These are phyloP conservation scores for Boletus vermiculosoides DNA, from an alignment of 768 basidiomycete genomes.

Conservation along the genomic window DNA sequence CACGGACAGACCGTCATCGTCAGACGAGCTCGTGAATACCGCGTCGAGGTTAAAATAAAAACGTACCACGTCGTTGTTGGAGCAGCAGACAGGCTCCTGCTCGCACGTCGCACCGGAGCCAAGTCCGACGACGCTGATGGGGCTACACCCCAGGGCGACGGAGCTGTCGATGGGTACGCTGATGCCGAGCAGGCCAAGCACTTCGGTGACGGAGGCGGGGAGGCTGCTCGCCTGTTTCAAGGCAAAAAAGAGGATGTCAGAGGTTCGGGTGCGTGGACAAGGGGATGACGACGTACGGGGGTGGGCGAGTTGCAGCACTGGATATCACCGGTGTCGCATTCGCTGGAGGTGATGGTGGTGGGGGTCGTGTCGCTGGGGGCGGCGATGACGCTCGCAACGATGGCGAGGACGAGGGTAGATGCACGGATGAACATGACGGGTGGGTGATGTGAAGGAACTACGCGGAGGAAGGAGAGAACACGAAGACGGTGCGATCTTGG, in stretches of 20 bases:
- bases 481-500: not conserved
- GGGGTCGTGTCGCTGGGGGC: not conserved
- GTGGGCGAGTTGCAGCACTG: conserved; percentile 8
- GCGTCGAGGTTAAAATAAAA: too few species aligned
- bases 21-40: not conserved
- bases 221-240: not conserved
- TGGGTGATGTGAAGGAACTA: not conserved
- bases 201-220: fast-evolving
- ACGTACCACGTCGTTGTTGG: not conserved
- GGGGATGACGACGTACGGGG: not conserved
- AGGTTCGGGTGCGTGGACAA: not conserved
- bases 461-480: not conserved
- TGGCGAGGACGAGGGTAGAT: conserved; percentile 12
- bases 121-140: not conserved
- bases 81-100: conserved; percentile 13
- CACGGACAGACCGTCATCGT: not conserved
- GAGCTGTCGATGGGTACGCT: not conserved
- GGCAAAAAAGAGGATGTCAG: not conserved
- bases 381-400: conserved; percentile 11
- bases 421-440: conserved; percentile 15
- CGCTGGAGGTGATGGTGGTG: not conserved
- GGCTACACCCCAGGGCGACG: not conserved
- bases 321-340: conserved; percentile 8
- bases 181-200: not conserved
- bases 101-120: not conserved